Base-by-base conservation (phyloP, 2,329 filamentous ascomycete genomes). In the Ceratocystis eucalypticola region DNA sequence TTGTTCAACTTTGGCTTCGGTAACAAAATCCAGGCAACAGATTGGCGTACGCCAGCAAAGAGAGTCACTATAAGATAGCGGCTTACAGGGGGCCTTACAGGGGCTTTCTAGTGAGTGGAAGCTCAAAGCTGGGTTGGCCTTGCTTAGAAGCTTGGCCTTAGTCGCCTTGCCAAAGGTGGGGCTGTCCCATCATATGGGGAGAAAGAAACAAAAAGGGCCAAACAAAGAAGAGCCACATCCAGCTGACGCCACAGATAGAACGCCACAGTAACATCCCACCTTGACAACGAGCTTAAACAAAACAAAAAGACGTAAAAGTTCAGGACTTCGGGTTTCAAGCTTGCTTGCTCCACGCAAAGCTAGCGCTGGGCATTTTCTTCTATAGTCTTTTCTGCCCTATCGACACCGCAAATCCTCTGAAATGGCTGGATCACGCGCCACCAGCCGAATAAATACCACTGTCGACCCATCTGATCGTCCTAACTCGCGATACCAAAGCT, bases 341-440 rank as follows among this genome's bases (percentile, higher is more conserved):
- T 41, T 41, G 37, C 37, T 41, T 41, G 37, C 37, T 41, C 37
- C 10, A 41, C 37, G 37, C 10, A 41, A 12, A 33, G 30, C 30
- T 41, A 41, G 37, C 37, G 10, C 37, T 41, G 37, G 37, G 37
- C 37, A 41, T 41, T 41, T 3, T 41, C 10, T 41, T 41, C 10
- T 41, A 12, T 41, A 3, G 8, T 41, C 37, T 12, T 41, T 41
- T 41, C 37, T 41, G 37, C 37, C 44, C 10, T 17, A n/a, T 59
- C n/a, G 33, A 5, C 59, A 37, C 66, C 15, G 5, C 45, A 50
- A 12, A 64, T 12, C 37, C 53, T 25, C 20, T 44, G 50, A 57
- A 53, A 69, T 69, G 69, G 66, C 68, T 25, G 64, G 68, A 30
- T 64, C 69, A 65, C 66, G 66, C 20, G 66, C 67, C 37, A 62